phyloP scores from a whole-genome alignment of 495 filamentous ascomycete species.

The Hypoxylon crocopeplum region DNA sequence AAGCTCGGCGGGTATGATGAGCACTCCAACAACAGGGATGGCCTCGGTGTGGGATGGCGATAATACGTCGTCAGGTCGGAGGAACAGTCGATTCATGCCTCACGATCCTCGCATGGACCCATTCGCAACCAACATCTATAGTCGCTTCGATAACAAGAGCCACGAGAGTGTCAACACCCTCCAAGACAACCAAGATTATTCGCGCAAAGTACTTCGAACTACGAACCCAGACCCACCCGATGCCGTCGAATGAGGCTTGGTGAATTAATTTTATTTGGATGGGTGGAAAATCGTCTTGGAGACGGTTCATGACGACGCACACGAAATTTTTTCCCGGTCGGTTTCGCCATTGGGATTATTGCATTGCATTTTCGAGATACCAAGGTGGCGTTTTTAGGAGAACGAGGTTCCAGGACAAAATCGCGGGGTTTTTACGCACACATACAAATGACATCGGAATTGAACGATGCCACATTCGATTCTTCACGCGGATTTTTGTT shows the following conservation, averaged over 20 bases:
- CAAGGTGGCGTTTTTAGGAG: conserved; percentile 48
- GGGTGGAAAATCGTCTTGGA: conserved; percentile 9
- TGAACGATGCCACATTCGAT: conserved; percentile 30
- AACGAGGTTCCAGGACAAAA: conserved; percentile 36
- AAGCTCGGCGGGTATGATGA: conserved; percentile 50
- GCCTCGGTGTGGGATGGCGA: conserved; percentile 46
- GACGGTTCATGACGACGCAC: conserved; percentile 37
- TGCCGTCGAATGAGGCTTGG: conserved; percentile 25
- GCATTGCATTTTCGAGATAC: conserved; percentile 52
- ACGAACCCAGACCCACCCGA: conserved; percentile 58
- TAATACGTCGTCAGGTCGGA: conserved; percentile 42
- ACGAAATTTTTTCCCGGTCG: conserved; percentile 32
- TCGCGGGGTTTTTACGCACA: conserved; percentile 28
- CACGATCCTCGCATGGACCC: conserved; percentile 64
- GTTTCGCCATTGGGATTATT: conserved; percentile 37
- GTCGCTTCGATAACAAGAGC: conserved; percentile 55
- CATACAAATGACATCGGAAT: conserved; percentile 28
- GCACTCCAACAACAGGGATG: conserved; percentile 43
- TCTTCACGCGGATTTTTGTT: conserved; percentile 21
- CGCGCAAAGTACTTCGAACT: conserved; percentile 59
- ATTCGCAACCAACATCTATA: conserved; percentile 54
- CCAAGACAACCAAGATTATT: conserved; percentile 64
- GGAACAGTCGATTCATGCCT: conserved; percentile 59
- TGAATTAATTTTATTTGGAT: background rate
- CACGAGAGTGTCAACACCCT: conserved; percentile 62